Base-by-base conservation (phyloP, 257 asterid genomes). In the Nicotiana undulata region DNA sequence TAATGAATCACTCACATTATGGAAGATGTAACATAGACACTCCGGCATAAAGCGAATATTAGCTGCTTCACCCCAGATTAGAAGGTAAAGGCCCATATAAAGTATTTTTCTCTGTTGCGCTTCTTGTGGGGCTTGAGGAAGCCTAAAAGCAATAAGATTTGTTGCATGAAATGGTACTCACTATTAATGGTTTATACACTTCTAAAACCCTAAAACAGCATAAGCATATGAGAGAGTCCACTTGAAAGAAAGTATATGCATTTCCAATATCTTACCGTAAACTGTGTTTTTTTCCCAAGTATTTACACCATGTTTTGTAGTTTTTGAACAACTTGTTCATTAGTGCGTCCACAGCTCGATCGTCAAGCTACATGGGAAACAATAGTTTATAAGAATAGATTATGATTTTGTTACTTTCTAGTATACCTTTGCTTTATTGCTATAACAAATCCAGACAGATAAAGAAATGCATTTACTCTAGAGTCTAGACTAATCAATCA, bases 31-130 rank as follows among this genome's bases (percentile, higher is more conserved):
- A 93, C 99, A 93, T 55, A 96, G 88, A 85, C 98, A 96, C 93
- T 96, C 99, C 17, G 99, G 99, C 93, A 96, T 89, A 92, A 96
- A 96, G 68, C 98, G 95, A 20, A 94, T 81, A 77, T 96, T 96
- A 82, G 97, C 98, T 60, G 97, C 99, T 89, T 96, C 99, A n/a
- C 99, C 99, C 99, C 99, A 96, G 78, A 96, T 92, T 83, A 96
- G 97, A 86, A 96, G 98, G 87, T 92, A 96, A 68, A 96, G 97
- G 75, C 98, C 97, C 99, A 96, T 92, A 85, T 96, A 93, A 75
- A 96, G 98, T 83, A 96, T 84, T 88, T 90, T 96, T 80, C 98
- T 87, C 82, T 96, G 99, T 80, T 94, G 98, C 85, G 90, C 97
- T 77, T 92, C 98, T 65, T 63, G 83, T 74, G 89, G 91, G 24